phyloP scores from a whole-genome alignment of 2,329 filamentous ascomycete species.

The Reticulascus tulasneorum region DNA sequence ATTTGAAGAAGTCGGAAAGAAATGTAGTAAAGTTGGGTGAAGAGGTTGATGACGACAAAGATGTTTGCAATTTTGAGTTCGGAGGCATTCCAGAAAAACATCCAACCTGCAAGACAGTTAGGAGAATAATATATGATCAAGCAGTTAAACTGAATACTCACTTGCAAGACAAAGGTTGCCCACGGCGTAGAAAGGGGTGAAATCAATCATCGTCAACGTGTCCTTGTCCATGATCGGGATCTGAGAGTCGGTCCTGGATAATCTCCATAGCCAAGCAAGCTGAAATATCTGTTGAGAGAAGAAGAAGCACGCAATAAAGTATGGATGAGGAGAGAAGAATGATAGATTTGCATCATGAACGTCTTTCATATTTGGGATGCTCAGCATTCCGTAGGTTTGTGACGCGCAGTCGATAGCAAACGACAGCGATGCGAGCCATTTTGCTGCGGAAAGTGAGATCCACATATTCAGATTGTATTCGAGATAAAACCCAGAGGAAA shows the following conservation, averaged over 20 bases:
- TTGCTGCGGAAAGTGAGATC: constrained; percentile 48
- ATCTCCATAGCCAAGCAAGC: constrained; percentile 51
- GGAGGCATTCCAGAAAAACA: constrained; percentile 58
- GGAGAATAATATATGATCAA: background rate
- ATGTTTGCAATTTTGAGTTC: constrained; percentile 47
- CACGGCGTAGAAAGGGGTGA: constrained; percentile 50
- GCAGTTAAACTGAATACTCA: constrained; percentile 22
- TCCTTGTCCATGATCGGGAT: constrained; percentile 32
- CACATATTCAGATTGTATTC: constrained; percentile 44
- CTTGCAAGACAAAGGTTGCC: constrained; percentile 58
- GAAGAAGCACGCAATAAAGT: constrained; percentile 58
- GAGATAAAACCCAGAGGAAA: too few species aligned
- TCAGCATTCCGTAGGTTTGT: constrained; percentile 57
- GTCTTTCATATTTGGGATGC: constrained; percentile 54
- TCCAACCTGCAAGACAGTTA: constrained; percentile 38
- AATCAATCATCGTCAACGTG: constrained; percentile 45
- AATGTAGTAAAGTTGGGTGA: constrained; percentile 52
- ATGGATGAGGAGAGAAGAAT: constrained; percentile 55
- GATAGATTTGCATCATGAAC: constrained; percentile 54
- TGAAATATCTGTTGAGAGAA: constrained; percentile 58
- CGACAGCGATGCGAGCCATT: constrained; percentile 48
- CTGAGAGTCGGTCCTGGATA: constrained; percentile 44
- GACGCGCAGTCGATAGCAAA: constrained; percentile 54
- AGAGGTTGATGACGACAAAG: constrained; percentile 53
- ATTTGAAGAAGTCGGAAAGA: constrained; percentile 43